Percentiles rank a stretch among this genome's conserved stretches.
Evolutionary conservation across 2,329 filamentous ascomycete species (phyloP).

Genomic region (Colletotrichum abscissum): DNA sequence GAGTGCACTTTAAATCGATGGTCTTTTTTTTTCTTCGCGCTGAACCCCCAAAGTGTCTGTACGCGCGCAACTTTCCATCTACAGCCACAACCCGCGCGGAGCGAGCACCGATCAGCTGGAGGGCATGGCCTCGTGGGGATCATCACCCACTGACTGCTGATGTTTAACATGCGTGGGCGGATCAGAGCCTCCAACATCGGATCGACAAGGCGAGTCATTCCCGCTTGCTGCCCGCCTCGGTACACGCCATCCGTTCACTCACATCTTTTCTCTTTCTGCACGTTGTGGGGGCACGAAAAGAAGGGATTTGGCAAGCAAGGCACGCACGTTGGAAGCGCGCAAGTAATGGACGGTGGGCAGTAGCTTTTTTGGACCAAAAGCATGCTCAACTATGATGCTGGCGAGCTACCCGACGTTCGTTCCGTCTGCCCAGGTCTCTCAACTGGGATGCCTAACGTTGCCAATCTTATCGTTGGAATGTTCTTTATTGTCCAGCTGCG

Average conservation of each 20-base stretch:
- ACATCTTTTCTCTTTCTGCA: background rate
- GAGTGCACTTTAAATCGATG: conserved; percentile 58
- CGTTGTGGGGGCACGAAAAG: background rate
- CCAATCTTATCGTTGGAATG: background rate
- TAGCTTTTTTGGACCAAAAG: conserved; percentile 6
- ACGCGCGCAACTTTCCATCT: background rate
- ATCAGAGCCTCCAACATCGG: background rate
- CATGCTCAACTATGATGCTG: background rate
- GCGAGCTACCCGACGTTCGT: background rate
- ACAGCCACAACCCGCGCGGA: background rate
- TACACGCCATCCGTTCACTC: background rate
- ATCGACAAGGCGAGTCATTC: conserved; percentile 23
- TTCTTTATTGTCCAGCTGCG: background rate
- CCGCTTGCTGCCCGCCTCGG: background rate
- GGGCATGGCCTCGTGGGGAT: background rate
- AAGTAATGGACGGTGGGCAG: conserved; percentile 4
- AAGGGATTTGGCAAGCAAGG: too few species aligned
- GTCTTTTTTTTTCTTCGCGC: conserved; percentile 37
- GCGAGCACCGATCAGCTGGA: conserved; percentile 17
- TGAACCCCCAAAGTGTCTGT: background rate
- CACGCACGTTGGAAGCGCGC: background rate
- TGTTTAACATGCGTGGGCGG: background rate
- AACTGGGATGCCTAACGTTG: background rate
- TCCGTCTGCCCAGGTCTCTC: conserved; percentile 12
- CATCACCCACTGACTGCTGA: conserved; percentile 19